A percentile compares a stretch with the other conserved stretches of the same genome.
Conservation (phyloP, 768 basidiomycete species). For the Boletus rex-veris region DNA sequence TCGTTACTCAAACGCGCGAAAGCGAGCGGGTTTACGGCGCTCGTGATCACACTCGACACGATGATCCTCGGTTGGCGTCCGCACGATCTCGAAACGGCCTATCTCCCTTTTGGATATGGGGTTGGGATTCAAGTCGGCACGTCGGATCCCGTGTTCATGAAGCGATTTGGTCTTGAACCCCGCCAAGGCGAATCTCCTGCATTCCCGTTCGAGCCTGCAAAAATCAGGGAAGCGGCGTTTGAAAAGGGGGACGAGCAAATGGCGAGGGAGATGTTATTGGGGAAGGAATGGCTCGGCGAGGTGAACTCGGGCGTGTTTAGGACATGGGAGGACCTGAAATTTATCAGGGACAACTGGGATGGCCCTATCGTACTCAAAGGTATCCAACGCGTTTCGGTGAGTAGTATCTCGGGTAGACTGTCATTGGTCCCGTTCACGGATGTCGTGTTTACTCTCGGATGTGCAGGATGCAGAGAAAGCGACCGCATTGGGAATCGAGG, state of each 20-base stretch:
- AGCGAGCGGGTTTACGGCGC: constrained; percentile 58
- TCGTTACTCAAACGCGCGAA: constrained; percentile 68
- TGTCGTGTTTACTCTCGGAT: not conserved
- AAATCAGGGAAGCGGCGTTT: constrained; percentile 38
- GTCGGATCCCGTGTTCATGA: constrained; percentile 81
- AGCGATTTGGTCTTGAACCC: constrained; percentile 42
- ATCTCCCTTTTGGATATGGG: constrained; percentile 65
- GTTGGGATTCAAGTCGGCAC: constrained; percentile 63
- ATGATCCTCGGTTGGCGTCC: constrained; percentile 73
- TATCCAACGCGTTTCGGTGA: constrained; percentile 60
- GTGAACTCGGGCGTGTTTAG: constrained; percentile 58
- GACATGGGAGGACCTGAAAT: constrained; percentile 68
- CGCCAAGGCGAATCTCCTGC: constrained; percentile 36
- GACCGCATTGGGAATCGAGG: constrained; percentile 39
- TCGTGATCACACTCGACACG: constrained; percentile 80
- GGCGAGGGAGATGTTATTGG: constrained; percentile 40
- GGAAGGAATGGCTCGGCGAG: constrained; percentile 61
- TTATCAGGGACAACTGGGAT: constrained; percentile 71
- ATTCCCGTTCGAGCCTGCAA: constrained; percentile 59
- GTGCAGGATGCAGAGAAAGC: constrained; percentile 50
- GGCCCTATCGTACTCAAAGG: constrained; percentile 77
- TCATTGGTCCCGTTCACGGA: not conserved
- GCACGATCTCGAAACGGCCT: constrained; percentile 62
- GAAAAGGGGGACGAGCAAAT: constrained; percentile 47
- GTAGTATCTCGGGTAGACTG: constrained; percentile 13